Evolutionary conservation across 2,329 filamentous ascomycete genomes (phyloP).

Genomic region (Colletotrichum graminicola): DNA sequence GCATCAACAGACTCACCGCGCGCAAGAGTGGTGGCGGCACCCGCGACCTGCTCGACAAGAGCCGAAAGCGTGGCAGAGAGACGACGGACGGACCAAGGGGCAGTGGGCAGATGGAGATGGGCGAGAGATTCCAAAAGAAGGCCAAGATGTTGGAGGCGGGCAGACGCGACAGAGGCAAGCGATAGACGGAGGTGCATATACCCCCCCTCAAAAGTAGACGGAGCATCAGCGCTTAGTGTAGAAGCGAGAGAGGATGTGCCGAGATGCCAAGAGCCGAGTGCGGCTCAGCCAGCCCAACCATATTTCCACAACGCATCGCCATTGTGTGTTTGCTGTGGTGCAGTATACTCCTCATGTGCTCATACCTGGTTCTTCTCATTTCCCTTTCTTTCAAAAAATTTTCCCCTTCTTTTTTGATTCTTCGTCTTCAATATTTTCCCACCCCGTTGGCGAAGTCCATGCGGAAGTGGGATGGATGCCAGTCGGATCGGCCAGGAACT

Average conservation of each 20-base stretch:
- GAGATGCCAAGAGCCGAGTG: slow-evolving; percentile 1
- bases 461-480: not conserved
- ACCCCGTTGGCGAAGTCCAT: not conserved
- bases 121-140: slow-evolving; percentile 80
- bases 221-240: not conserved
- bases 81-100: slow-evolving; percentile 76
- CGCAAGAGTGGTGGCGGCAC: slow-evolving; percentile 71
- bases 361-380: not conserved
- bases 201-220: slow-evolving; percentile 7
- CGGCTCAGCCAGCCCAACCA: not conserved
- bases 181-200: slow-evolving; percentile 46
- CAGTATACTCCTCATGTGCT: not conserved
- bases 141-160: slow-evolving; percentile 67
- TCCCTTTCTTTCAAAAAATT: not conserved
- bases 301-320: not conserved
- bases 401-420: not conserved
- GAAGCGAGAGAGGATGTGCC: slow-evolving; percentile 14
- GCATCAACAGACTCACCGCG: slow-evolving; percentile 86
- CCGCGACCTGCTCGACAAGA: slow-evolving; percentile 80
- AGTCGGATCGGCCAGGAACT: slow-evolving; percentile 20
- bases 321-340: slow-evolving; percentile 1
- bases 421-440: not conserved
- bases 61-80: slow-evolving; percentile 82
- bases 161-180: slow-evolving; percentile 59
- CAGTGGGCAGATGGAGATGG: slow-evolving; percentile 73